Base-by-base conservation (phyloP, 306 rosid species). In the Parietaria judaica region DNA sequence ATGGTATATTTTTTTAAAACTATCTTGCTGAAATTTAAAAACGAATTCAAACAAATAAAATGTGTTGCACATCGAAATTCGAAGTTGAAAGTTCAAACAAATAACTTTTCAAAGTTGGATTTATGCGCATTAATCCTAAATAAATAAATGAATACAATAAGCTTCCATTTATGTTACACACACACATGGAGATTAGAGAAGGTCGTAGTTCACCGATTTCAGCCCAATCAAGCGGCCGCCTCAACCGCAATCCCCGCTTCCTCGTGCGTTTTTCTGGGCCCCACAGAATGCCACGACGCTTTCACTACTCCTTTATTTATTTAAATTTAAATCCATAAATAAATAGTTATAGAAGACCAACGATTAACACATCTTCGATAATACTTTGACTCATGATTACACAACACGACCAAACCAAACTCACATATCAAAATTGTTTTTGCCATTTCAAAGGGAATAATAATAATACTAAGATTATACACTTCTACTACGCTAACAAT, bases 211-310 rank as follows among this genome's bases (percentile, higher is more conserved):
- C 70, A 63, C 50, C 14, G 36, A n/a, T 36, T 63, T 63, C 8
- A 38, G 48, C 66, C 63, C 70, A 10, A 76, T 78, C 75, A 51
- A 17, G 6, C 58, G 71, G 77, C 78, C 67, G 73, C 82, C 59
- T 15, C 34, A 43, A 74, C 84, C 83, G 81, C 84, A 66, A 81
- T 72, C 72, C 57, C 1, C 86, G 84, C 75, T 16, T 3, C 34
- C 38, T 44, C 56, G 43, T 47, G 54, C 53, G 4, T 49, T 43
- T 54, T 34, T 45, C 36, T 16, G 74, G 68, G 52, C 16, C 63
- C 51, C 38, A 61, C 7, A 56, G 58, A 70, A 70, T 70, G 74
- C 68, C 68, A 69, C 63, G 74, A 58, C 47, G 15, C 48, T 15
- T 23, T 6, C 4, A 31, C 31, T 5, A 41, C 45, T 23, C 2